Conservation (phyloP, 805 yeast species). For the Kodamaea neixiangensis region DNA sequence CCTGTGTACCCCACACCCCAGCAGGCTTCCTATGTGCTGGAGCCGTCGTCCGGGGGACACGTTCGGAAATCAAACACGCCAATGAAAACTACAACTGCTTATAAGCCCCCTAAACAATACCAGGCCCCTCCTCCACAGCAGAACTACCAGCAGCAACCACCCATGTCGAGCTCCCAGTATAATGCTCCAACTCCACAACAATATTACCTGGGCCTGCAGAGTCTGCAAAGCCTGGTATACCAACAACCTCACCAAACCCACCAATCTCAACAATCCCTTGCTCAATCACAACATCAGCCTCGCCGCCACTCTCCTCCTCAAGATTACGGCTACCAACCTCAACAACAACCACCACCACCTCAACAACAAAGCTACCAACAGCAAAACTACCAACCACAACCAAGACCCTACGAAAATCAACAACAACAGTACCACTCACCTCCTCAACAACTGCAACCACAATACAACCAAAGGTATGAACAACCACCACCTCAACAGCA, state of each 20-base stretch:
- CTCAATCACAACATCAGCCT: constrained; percentile 2
- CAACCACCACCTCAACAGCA: constrained; percentile 13
- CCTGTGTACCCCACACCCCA: constrained; percentile 49
- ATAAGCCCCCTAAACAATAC: constrained; percentile 9
- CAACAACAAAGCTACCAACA: constrained; percentile 13
- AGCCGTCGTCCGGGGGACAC: constrained; percentile 10
- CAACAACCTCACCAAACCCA: constrained; percentile 11
- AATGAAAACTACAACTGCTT: constrained; percentile 14
- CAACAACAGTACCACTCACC: constrained; percentile 17
- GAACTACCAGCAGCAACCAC: constrained; percentile 9
- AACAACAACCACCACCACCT: constrained; percentile 14
- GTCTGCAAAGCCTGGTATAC: background rate
- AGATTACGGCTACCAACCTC: constrained; percentile 10
- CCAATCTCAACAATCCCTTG: constrained; percentile 4
- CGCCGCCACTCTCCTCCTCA: constrained; percentile 9
- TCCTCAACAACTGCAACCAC: constrained; percentile 17
- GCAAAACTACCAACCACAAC: constrained; percentile 12
- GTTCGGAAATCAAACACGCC: background rate
- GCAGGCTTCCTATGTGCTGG: constrained; percentile 39
- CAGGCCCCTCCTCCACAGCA: constrained; percentile 9
- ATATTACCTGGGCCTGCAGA: background rate
- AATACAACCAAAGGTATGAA: constrained; percentile 9
- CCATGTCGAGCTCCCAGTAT: constrained; percentile 9
- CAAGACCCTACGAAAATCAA: no score
- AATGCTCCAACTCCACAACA: constrained; percentile 9